Base-by-base conservation (phyloP, 306 rosid species). In the Cicer yamashitae region DNA sequence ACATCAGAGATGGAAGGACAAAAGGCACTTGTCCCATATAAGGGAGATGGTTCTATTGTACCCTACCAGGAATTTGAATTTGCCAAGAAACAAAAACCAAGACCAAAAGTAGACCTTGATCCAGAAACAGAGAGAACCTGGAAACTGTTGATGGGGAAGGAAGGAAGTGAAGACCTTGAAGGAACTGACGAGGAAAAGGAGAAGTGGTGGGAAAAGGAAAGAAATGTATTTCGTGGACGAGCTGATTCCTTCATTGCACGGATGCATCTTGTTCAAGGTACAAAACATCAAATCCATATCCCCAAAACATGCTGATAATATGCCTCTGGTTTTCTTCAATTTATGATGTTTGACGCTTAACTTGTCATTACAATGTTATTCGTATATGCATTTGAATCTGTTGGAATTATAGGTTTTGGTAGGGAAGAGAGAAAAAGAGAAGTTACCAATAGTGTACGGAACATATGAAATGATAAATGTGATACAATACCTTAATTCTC, bases 181-280 rank as follows among this genome's bases (percentile, higher is more conserved):
- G 88, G 70, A 81, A 85, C 77, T 20, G 83, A 89, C 73, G 67
- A 81, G 82, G 76, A 80, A 46, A 94, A 90, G 79, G 91, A 91
- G 82, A 94, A 89, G 81, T 83, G 89, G 90, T 94, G 99, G 99
- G 96, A 90, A 80, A 84, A 89, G 69, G 97, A 94, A 84, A 87
- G 97, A 71, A 87, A 83, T 67, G 86, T 92, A 74, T 94, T 94
- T 66, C 92, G 65, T 15, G 96, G 97, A 77, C 87, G 99, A 66
- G 93, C 83, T 43, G 91, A 91, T 69, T 94, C 96, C 69, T 92
- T 92, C 84, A 90, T 92, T 83, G 99, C 97, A 10, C 86, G 96
- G 62, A 94, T 92, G 99, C 99, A 94, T 81, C 97, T 94, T 62
- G 94, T 94, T 76, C 99, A 90, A 94, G 99, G 99, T 94, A 87